Evolutionary conservation across 179 eudicot species (phyloP).

Genomic region (Carnegiea gigantea): DNA sequence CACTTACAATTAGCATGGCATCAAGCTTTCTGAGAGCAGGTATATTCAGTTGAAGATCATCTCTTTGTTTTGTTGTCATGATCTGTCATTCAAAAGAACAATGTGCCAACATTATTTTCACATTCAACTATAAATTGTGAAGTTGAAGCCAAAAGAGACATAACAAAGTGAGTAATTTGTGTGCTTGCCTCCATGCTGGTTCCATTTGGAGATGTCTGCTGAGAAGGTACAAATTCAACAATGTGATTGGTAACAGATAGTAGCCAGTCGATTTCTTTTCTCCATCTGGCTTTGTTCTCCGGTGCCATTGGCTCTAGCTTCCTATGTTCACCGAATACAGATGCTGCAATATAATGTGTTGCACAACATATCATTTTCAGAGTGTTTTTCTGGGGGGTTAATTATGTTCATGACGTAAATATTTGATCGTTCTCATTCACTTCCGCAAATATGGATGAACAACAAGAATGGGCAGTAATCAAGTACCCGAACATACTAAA

Average conservation of each 20-base stretch:
- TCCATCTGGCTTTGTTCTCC: slow-evolving; percentile 69
- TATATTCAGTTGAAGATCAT: slow-evolving; percentile 65
- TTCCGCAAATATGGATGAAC: too few relatives aligned
- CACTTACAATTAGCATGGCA: slow-evolving; percentile 69
- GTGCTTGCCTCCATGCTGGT: slow-evolving; percentile 61
- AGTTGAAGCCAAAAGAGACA: background rate
- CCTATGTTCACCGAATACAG: slow-evolving; percentile 74
- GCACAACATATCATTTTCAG: background rate
- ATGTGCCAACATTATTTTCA: background rate
- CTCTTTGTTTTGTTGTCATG: slow-evolving; percentile 69
- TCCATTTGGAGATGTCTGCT: slow-evolving; percentile 64
- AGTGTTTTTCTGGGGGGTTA: background rate
- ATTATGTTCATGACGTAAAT: background rate
- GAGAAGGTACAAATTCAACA: slow-evolving; percentile 72
- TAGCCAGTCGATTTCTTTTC: slow-evolving; percentile 70
- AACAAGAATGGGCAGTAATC: too few relatives aligned
- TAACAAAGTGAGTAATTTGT: background rate
- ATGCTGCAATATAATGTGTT: slow-evolving; percentile 43
- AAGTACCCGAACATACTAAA: too few relatives aligned
- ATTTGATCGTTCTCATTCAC: background rate
- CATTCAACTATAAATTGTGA: background rate
- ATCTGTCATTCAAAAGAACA: slow-evolving; percentile 31
- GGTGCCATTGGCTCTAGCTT: slow-evolving; percentile 75
- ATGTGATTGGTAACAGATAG: slow-evolving; percentile 74
- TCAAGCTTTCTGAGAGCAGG: slow-evolving; percentile 72